These are phyloP conservation scores for Hypoxylon sp. DNA, from an alignment of 2,329 filamentous ascomycete genomes.

Conservation along the genomic window DNA sequence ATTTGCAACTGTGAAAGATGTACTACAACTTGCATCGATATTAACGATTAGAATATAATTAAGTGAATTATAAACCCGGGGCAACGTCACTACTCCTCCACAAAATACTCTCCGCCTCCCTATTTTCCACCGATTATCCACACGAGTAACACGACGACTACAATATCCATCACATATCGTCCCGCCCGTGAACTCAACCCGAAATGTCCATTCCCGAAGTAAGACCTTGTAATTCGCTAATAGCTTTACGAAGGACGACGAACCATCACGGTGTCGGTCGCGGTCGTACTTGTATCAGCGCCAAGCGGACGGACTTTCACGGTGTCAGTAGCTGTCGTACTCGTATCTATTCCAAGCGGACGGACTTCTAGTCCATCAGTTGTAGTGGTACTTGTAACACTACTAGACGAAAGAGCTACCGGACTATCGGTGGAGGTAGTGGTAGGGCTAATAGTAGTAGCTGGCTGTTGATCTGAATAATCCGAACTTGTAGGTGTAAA, in stretches of 20 bases:
- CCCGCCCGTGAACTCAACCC: neutral
- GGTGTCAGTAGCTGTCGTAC: neutral
- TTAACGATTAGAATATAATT: neutral
- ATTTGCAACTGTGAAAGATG: neutral
- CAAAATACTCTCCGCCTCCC: neutral
- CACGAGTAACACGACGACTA: neutral
- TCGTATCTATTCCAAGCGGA: neutral
- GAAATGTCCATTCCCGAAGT: neutral
- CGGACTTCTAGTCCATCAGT: neutral
- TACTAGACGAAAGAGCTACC: no score
- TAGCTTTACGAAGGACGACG: neutral
- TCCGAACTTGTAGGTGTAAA: neutral
- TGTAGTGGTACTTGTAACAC: no score
- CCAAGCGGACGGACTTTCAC: neutral
- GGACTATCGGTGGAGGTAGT: neutral
- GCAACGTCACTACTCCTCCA: neutral
- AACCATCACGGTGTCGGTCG: constrained; percentile 4
- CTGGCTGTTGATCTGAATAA: neutral
- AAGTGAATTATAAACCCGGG: neutral
- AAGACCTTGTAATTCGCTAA: neutral
- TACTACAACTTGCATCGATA: neutral
- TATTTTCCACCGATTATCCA: neutral
- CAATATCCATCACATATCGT: neutral
- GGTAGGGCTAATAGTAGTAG: neutral
- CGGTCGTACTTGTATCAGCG: neutral